Base-by-base conservation (phyloP, 345 rosid genomes). In the Acer saccharum region DNA sequence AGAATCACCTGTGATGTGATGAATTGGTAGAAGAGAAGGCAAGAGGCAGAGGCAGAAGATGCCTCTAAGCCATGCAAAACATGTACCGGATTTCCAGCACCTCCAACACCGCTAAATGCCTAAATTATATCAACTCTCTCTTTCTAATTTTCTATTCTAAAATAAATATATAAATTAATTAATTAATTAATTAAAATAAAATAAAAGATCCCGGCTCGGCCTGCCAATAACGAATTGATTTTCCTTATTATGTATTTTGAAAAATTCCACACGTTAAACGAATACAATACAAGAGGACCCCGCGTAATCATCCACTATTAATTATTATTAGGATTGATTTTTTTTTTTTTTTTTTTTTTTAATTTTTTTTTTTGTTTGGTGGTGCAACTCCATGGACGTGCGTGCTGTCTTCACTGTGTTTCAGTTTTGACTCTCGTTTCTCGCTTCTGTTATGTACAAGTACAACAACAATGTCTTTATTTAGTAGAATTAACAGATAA, bases 31-130 rank as follows among this genome's bases (percentile, higher is more conserved):
- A 71, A 77, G 83, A 73, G 83, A 78, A 62, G 82, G 78, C 58
- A 81, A 68, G 89, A 83, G 77, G 84, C 77, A 68, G 89, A 83
- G 76, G 83, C 77, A 73, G 84, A 78, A 77, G 81, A 83, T 77
- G 61, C 60, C 72, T 60, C 84, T 50, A 80, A 25, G 54, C 83
- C 85, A 79, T 69, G 84, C 35, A 73, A 65, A 83, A 71, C 13
- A 65, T 21, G 73, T 18, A 69, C 77, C 86, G 84, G 63, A 73
- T 76, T 79, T 84, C 77, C 76, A 81, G 86, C 87, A 83, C 65
- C 74, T 64, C 74, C 77, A 69, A 21, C 72, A 61, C 86, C 79
- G 79, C 78, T 71, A 46, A n/a, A n/a, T n/a, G n/a, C n/a, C n/a
- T n/a, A n/a, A 77, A 78, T 80, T 67, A 75, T 71, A 58, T 72